Percentiles rank a stretch among this genome's conserved stretches.
These are phyloP conservation scores for Penicillium sp. DNA, from an alignment of 2,329 filamentous ascomycete species.

Conservation along the genomic window DNA sequence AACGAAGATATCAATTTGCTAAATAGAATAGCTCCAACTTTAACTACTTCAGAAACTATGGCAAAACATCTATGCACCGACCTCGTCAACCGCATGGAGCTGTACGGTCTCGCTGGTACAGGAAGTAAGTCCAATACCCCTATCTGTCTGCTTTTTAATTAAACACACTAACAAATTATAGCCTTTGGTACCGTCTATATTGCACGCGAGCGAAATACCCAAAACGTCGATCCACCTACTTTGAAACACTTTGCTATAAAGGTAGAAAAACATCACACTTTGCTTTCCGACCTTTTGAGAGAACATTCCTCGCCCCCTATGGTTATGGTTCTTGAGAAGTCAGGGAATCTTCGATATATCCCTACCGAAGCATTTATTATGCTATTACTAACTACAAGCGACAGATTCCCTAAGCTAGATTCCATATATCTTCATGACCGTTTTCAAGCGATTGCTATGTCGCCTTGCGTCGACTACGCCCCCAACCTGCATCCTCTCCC, in stretches of 20 bases:
- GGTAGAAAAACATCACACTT: conserved; percentile 18
- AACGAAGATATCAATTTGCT: neutral
- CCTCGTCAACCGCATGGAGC: conserved; percentile 11
- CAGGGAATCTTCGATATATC: conserved; percentile 18
- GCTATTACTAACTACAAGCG: conserved; percentile 26
- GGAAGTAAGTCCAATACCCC: conserved; percentile 21
- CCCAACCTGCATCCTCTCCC: conserved; percentile 4
- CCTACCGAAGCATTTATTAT: conserved; percentile 34
- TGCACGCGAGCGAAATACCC: conserved; percentile 17
- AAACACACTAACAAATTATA: conserved; percentile 14
- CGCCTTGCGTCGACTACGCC: conserved; percentile 25
- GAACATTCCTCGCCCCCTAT: neutral
- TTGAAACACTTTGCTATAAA: conserved; percentile 28
- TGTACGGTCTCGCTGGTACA: conserved; percentile 23
- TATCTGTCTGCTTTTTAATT: neutral
- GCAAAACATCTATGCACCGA: conserved; percentile 6
- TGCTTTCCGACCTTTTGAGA: neutral
- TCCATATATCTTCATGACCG: conserved; percentile 33
- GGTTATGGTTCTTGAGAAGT: conserved; percentile 12
- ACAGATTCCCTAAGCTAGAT: conserved; percentile 33
- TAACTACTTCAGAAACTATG: neutral
- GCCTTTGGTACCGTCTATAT: conserved; percentile 26
- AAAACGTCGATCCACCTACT: neutral
- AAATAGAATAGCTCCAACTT: neutral
- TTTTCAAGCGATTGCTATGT: conserved; percentile 34